These are phyloP conservation scores for Tetraselmis chui DNA, from an alignment of 139 green algal genomes.

Conservation along the genomic window DNA sequence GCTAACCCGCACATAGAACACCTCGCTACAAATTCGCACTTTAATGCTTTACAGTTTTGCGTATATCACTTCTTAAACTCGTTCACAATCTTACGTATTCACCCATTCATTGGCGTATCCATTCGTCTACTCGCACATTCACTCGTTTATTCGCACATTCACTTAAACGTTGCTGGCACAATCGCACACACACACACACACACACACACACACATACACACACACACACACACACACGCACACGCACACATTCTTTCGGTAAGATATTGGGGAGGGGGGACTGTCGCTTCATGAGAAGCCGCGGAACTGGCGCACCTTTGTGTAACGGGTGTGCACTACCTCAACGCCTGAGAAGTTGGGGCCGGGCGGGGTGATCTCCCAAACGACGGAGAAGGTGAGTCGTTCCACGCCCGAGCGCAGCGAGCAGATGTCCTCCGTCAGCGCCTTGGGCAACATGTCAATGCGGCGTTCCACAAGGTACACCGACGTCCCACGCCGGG, in stretches of 20 bases:
- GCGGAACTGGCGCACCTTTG: too few relatives aligned
- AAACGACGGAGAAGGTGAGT: constrained; percentile 87
- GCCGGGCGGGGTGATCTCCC: constrained; percentile 66
- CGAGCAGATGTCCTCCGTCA: constrained; percentile 90
- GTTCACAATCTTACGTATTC: too few relatives aligned
- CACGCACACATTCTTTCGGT: not conserved
- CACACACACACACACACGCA: not conserved
- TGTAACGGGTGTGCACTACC: constrained; percentile 20
- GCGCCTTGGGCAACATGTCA: constrained; percentile 87
- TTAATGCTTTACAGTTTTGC: too few relatives aligned
- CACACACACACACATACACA: not conserved
- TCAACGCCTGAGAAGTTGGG: constrained; percentile 29
- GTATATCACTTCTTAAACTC: too few relatives aligned
- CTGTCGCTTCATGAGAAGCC: too few relatives aligned
- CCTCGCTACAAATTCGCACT: too few relatives aligned
- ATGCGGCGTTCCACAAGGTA: constrained; percentile 60
- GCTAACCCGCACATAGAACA: too few relatives aligned
- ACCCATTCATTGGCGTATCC: too few relatives aligned
- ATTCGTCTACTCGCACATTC: too few relatives aligned
- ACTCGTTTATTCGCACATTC: too few relatives aligned
- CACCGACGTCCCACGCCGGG: constrained; percentile 22
- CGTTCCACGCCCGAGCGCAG: constrained; percentile 61
- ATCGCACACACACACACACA: not conserved
- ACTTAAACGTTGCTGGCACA: too few relatives aligned
- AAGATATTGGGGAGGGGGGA: not conserved